Evolutionary conservation across 1,284 basidiomycete species (phyloP).

Genomic region (Gomphus bonarii): DNA sequence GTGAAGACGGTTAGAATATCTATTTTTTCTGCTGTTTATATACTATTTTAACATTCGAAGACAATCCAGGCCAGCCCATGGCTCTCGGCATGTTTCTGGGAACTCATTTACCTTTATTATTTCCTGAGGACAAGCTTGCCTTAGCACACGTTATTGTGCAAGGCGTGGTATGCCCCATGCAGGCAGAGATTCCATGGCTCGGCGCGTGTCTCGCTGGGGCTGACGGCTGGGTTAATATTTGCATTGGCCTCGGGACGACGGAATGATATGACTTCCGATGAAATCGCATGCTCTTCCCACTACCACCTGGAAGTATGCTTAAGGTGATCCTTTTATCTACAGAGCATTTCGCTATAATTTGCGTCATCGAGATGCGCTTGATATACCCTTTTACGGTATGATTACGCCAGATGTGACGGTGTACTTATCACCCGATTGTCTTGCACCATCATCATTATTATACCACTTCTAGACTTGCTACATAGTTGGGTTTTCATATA

Average conservation of each 20-base stretch:
- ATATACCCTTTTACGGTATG: background rate
- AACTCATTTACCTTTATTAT: constrained; percentile 54
- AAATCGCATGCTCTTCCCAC: background rate
- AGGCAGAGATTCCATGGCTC: constrained; percentile 89
- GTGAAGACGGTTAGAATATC: constrained; percentile 47
- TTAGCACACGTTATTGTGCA: constrained; percentile 70
- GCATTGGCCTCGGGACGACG: constrained; percentile 45
- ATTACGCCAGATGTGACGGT: background rate
- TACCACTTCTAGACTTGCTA: background rate
- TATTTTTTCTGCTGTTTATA: background rate
- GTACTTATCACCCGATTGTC: background rate
- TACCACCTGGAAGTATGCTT: background rate
- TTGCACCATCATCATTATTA: background rate
- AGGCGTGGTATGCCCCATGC: constrained; percentile 78
- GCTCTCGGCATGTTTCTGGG: constrained; percentile 53
- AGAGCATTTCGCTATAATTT: background rate
- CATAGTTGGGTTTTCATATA: too few relatives aligned
- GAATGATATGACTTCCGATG: background rate
- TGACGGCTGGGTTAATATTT: constrained; percentile 91
- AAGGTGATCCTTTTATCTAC: background rate
- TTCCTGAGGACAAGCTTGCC: constrained; percentile 32
- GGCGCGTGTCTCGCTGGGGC: constrained; percentile 83
- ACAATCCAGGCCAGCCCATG: constrained; percentile 39
- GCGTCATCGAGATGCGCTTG: background rate
- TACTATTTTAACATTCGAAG: background rate